Percentiles rank a stretch among this genome's conserved stretches.
Conservation (phyloP, 1,284 basidiomycete genomes). For the Ganoderma sp. region DNA sequence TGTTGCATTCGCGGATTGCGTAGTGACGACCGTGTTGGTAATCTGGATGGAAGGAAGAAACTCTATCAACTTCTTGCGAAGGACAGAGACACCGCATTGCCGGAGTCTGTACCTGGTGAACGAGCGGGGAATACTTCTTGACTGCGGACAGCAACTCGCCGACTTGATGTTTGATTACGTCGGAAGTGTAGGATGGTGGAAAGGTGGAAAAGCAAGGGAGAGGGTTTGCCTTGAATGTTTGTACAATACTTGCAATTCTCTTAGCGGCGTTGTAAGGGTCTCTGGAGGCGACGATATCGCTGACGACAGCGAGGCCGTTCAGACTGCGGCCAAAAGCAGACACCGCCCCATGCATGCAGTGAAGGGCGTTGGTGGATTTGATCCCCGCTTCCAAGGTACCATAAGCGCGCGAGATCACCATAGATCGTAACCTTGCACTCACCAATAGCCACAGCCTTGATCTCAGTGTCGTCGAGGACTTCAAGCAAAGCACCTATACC, state of each 20-base stretch:
- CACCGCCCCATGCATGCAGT: slow-evolving; percentile 75
- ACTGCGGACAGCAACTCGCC: slow-evolving; percentile 58
- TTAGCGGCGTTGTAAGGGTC: slow-evolving; percentile 67
- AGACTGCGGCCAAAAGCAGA: slow-evolving; percentile 61
- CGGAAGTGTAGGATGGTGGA: slow-evolving; percentile 33
- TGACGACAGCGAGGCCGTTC: slow-evolving; percentile 90
- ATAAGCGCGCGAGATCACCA: not conserved
- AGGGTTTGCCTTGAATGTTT: slow-evolving; percentile 46
- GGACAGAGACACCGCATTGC: not conserved
- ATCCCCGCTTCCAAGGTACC: slow-evolving; percentile 69
- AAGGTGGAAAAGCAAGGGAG: slow-evolving; percentile 32
- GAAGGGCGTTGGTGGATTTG: slow-evolving; percentile 74
- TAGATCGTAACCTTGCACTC: slow-evolving; percentile 29
- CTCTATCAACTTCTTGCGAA: not conserved
- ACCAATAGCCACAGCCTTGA: slow-evolving; percentile 88
- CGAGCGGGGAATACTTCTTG: slow-evolving; percentile 64
- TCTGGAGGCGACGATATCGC: slow-evolving; percentile 79
- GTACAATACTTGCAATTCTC: slow-evolving; percentile 52
- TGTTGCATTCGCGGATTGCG: slow-evolving; percentile 91
- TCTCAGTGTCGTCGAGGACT: slow-evolving; percentile 62
- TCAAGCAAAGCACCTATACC: slow-evolving; percentile 72
- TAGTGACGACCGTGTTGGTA: slow-evolving; percentile 90
- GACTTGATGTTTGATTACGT: slow-evolving; percentile 45
- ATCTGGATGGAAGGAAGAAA: slow-evolving; percentile 57
- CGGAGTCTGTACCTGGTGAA: slow-evolving; percentile 75